Evolutionary conservation across 2,329 filamentous ascomycete genomes (phyloP).

Genomic region (Dendryphion nanum): DNA sequence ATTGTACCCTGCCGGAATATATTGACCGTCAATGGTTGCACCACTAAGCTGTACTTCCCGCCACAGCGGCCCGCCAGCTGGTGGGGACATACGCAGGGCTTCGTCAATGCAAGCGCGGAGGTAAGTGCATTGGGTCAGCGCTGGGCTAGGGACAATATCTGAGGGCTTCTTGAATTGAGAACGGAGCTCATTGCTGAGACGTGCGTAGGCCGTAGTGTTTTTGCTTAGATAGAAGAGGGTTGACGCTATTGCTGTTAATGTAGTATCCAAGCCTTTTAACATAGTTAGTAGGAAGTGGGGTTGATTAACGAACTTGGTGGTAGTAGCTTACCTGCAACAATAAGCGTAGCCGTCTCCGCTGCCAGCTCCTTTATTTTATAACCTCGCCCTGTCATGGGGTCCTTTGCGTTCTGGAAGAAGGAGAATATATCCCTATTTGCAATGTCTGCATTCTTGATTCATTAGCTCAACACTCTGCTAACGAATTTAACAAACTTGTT

Average conservation of each 20-base stretch:
- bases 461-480: too few species aligned
- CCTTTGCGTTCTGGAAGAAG: too few species aligned
- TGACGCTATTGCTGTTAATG: conserved; percentile 1
- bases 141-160: not conserved
- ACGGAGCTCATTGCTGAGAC: conserved; percentile 9
- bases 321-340: too few species aligned
- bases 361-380: too few species aligned
- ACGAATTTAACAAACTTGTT: too few species aligned
- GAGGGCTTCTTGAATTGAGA: conserved; percentile 3
- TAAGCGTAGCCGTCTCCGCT: too few species aligned
- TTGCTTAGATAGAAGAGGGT: conserved; percentile 12
- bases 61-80: conserved; percentile 14
- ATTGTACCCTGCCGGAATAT: conserved; percentile 17
- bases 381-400: too few species aligned
- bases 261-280: conserved; percentile 13
- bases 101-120: conserved; percentile 34
- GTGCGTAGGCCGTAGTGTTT: conserved; percentile 1
- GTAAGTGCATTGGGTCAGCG: conserved; percentile 14
- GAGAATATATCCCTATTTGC: too few species aligned
- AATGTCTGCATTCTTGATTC: too few species aligned
- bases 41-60: conserved; percentile 19
- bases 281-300: too few species aligned
- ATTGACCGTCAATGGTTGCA: conserved; percentile 16
- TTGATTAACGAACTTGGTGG: too few species aligned
- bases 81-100: conserved; percentile 28